Percentiles rank a stretch among this genome's conserved stretches.
phyloP scores from a whole-genome alignment of 176 grass and related monocot genomes.

The Musa troglodytarum region DNA sequence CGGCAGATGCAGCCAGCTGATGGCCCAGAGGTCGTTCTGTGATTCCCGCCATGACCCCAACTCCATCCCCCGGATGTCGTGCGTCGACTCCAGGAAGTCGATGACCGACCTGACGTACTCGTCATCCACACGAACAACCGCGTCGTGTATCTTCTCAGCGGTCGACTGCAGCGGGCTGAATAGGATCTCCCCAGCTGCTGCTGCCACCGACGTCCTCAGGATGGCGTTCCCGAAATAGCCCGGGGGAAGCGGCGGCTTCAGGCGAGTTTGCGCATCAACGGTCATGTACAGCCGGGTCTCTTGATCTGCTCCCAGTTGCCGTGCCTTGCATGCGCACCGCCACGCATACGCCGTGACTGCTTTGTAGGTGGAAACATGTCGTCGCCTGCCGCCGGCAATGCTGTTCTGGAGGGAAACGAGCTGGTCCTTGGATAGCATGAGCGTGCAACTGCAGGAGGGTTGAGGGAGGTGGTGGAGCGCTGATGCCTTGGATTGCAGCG shows the following conservation, averaged over 20 bases:
- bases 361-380: constrained; percentile 33
- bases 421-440: constrained; percentile 20
- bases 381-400: constrained; percentile 7
- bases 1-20: constrained; percentile 52
- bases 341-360: constrained; percentile 33
- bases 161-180: not conserved
- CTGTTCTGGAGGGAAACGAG: constrained; percentile 14
- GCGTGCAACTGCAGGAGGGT: too few relatives aligned
- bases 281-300: constrained; percentile 37
- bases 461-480: not conserved
- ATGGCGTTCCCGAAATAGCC: constrained; percentile 52
- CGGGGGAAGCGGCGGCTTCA: constrained; percentile 28
- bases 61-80: constrained; percentile 4
- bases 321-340: constrained; percentile 47
- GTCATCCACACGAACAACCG: constrained; percentile 24
- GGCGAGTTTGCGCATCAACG: constrained; percentile 34
- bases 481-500: too few relatives aligned
- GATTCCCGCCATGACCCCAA: constrained; percentile 8
- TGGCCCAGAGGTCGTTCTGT: constrained; percentile 24
- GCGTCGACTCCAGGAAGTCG: constrained; percentile 31
- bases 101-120: constrained; percentile 31
- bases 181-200: constrained; percentile 27
- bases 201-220: constrained; percentile 20
- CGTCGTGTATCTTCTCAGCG: constrained; percentile 18
- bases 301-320: constrained; percentile 13